phyloP scores from a whole-genome alignment of 1,284 basidiomycete genomes.

The Ustilago lituana region DNA sequence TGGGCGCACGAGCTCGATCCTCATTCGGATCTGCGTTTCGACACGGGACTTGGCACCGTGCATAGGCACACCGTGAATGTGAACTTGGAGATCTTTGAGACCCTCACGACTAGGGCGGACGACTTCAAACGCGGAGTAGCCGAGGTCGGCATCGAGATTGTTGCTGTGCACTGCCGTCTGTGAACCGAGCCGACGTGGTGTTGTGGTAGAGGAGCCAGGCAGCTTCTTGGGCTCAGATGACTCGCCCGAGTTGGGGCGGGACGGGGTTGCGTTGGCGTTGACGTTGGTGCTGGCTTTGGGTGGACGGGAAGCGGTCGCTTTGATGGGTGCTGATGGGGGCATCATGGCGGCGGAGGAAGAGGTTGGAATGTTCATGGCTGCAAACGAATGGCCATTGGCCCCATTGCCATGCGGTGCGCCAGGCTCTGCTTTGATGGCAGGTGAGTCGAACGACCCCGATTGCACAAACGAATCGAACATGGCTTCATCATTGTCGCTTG shows the following conservation, averaged over 20 bases:
- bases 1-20: conserved; percentile 62
- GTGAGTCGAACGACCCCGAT: conserved; percentile 53
- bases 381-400: conserved; percentile 25
- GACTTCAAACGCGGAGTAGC: conserved; percentile 52
- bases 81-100: conserved; percentile 62
- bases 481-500: conserved; percentile 53
- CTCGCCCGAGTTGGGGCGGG: conserved; percentile 50
- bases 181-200: conserved; percentile 30
- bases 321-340: conserved; percentile 28
- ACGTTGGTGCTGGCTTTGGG: conserved; percentile 12
- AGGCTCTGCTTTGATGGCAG: conserved; percentile 21
- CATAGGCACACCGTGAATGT: conserved; percentile 84
- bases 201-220: conserved; percentile 13
- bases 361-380: conserved; percentile 31
- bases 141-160: conserved; percentile 58
- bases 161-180: conserved; percentile 52
- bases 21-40: conserved; percentile 75
- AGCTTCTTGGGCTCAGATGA: conserved; percentile 36
- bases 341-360: conserved; percentile 24
- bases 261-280: conserved; percentile 34
- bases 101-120: conserved; percentile 51
- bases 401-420: conserved; percentile 8
- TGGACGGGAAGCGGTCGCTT: conserved; percentile 1
- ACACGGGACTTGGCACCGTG: conserved; percentile 90
- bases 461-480: conserved; percentile 63